Evolutionary conservation across 2,329 filamentous ascomycete genomes (phyloP).

Genomic region (Acarospora socialis): DNA sequence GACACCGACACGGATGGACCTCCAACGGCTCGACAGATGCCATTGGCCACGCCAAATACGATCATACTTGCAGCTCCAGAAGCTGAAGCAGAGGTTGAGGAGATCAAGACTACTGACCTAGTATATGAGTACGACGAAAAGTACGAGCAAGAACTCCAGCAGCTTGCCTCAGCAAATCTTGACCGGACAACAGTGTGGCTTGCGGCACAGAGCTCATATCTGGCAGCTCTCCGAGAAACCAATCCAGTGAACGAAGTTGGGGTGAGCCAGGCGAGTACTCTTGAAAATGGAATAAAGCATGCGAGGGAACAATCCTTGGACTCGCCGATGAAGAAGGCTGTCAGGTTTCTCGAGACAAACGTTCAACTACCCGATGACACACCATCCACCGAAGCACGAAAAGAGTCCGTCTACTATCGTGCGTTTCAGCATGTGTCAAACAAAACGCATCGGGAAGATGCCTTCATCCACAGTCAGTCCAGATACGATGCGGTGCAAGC

Average conservation of each 20-base stretch:
- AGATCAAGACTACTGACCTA: slow-evolving; percentile 50
- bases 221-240: slow-evolving; percentile 48
- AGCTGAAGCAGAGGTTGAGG: slow-evolving; percentile 22
- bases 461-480: slow-evolving; percentile 69
- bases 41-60: slow-evolving; percentile 9
- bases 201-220: slow-evolving; percentile 62
- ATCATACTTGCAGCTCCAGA: slow-evolving; percentile 17
- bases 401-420: slow-evolving; percentile 73
- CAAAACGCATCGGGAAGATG: slow-evolving; percentile 52
- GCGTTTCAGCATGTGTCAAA: slow-evolving; percentile 66
- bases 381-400: slow-evolving; percentile 38
- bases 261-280: slow-evolving; percentile 6
- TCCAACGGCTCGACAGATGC: slow-evolving; percentile 50
- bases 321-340: slow-evolving; percentile 51
- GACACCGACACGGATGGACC: slow-evolving; percentile 23
- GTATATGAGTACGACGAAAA: slow-evolving; percentile 58
- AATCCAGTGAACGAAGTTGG: slow-evolving; percentile 36
- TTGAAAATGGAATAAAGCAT: slow-evolving; percentile 8
- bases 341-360: slow-evolving; percentile 50
- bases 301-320: slow-evolving; percentile 20
- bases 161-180: slow-evolving; percentile 56
- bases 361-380: slow-evolving; percentile 24
- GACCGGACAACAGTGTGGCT: slow-evolving; percentile 83
- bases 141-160: slow-evolving; percentile 60
- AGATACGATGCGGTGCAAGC: slow-evolving; percentile 83